These are phyloP conservation scores for Caloboletus inedulis DNA, from an alignment of 1,284 basidiomycete genomes.

Conservation along the genomic window DNA sequence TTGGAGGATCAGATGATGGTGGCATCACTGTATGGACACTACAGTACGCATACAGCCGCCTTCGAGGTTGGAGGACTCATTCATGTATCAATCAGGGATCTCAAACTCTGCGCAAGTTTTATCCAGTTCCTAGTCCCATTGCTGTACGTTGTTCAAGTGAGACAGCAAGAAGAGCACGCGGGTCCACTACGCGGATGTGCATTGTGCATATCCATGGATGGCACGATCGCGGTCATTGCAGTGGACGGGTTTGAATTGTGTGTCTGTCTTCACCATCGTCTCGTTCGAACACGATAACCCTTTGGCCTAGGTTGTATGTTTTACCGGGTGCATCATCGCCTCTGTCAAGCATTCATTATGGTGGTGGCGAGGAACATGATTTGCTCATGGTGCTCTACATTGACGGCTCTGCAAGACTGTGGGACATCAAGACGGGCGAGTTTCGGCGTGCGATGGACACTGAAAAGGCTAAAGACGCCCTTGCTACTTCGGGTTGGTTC, in stretches of 20 bases:
- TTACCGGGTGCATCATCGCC: constrained; percentile 75
- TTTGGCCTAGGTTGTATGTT: constrained; percentile 57
- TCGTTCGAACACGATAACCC: background rate
- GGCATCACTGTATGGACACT: constrained; percentile 68
- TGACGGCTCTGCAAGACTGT: constrained; percentile 77
- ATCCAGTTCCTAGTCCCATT: constrained; percentile 68
- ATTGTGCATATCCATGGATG: constrained; percentile 74
- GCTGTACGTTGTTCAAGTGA: constrained; percentile 53
- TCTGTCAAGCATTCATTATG: constrained; percentile 63
- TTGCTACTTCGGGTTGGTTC: constrained; percentile 69
- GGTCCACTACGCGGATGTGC: constrained; percentile 68
- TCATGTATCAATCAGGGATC: constrained; percentile 40
- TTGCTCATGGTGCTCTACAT: constrained; percentile 78
- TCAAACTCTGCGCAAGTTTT: constrained; percentile 66
- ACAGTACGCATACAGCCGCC: constrained; percentile 38
- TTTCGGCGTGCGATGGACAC: constrained; percentile 80
- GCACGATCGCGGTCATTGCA: constrained; percentile 77
- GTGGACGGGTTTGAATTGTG: constrained; percentile 79
- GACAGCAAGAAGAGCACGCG: constrained; percentile 47
- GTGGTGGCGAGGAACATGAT: constrained; percentile 45
- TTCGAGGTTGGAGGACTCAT: constrained; percentile 20
- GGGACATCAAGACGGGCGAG: constrained; percentile 85
- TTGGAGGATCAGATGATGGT: constrained; percentile 75
- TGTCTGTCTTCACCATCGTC: constrained; percentile 28
- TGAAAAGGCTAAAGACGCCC: constrained; percentile 75